Base-by-base conservation (phyloP, 106 monocot genomes). In the Xerophyta viscosa region DNA sequence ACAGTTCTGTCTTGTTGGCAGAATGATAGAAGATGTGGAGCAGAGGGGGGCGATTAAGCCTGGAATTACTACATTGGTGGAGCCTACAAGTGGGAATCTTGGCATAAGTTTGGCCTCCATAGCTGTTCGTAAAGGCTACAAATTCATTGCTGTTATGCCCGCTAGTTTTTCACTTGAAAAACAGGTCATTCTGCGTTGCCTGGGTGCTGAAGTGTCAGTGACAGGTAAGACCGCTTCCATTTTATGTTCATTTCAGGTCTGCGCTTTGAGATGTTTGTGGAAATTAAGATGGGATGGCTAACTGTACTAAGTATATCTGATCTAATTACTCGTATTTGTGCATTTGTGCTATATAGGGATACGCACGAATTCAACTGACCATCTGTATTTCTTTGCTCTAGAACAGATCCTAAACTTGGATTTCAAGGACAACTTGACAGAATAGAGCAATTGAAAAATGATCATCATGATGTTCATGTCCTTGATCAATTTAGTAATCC, bases 21-120 rank as follows among this genome's bases (percentile, higher is more conserved):
- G 87, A 68, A 87, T 92, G 92, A 83, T 92, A 30, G 87, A 87
- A 62, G 87, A 87, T 74, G 87, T 83, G 36, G 92, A 92, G 58
- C 73, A 87, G 69, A 92, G 71, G 52, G 83, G 77, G 20, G 57
- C 87, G 6, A 79, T 92, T 42, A 63, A 31, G 30, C 92, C 92
- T 65, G 83, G 83, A 15, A 43, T 61, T 20, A 83, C 73, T 29
- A 87, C 83, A 41, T 26, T 93, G 46, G 65, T 77, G 27, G 92
- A 56, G 24, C 77, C 80, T 30, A 87, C 92, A 14, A 80, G 83
- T 42, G 87, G 92, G 60, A 93, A 93, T 69, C 65, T 87, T 11
- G 92, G 92, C 9, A 80, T 87, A 48, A 63, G 71, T 48, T 56
- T 93, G 37, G 61, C 74, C 8, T 73, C 31, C 21, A 66, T 83